Base-by-base conservation (phyloP, 805 yeast species). In the Zygoascus bituminiphila region DNA sequence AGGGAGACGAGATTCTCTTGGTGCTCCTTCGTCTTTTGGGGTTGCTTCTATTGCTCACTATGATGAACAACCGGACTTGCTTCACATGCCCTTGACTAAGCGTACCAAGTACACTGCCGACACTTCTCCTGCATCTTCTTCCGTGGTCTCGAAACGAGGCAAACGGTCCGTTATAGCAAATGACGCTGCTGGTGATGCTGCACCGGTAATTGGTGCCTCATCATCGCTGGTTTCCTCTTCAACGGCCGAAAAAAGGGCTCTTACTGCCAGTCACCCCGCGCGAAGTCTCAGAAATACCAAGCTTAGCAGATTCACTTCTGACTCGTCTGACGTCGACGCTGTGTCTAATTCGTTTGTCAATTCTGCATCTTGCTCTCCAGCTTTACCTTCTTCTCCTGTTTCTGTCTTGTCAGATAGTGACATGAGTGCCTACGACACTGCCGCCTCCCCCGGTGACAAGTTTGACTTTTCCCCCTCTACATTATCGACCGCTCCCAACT, bases 381-480 rank as follows among this genome's bases (percentile, higher is more conserved):
- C 15, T 15, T 15, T 29, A 7, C 33, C 33, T 29, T 15, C 7
- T 12, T 29, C 33, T 29, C 33, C 33, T 12, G 33, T 29, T 12
- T 29, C 33, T 4, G n/a, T n/a, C n/a, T n/a, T n/a, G n/a, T 29
- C 33, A 12, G 44, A 41, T 4, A 41, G 20, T 14, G 44, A 41
- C 22, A n/a, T 41, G 14, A 41, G 44, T 41, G 44, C 36, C 5
- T 41, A 41, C 25, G 44, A 41, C 12, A 41, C 44, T 8, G 44
- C 44, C 2, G 22, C 39, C 17, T 15, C 19, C 14, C 26, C 44
- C n/a, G 44, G 44, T 8, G 42, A 39, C 25, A 14, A 20, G 6
- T 6, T 15, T 9, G 33, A 23, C 9, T 15, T 29, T 29, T 12
- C 33, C n/a, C 10, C 3, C n/a, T 12, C 7, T 29, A 15, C 7